A percentile compares a stretch with the other conserved stretches of the same genome.
Conservation (phyloP, 129 eudicot genomes). For the Flaveria trinervia region DNA sequence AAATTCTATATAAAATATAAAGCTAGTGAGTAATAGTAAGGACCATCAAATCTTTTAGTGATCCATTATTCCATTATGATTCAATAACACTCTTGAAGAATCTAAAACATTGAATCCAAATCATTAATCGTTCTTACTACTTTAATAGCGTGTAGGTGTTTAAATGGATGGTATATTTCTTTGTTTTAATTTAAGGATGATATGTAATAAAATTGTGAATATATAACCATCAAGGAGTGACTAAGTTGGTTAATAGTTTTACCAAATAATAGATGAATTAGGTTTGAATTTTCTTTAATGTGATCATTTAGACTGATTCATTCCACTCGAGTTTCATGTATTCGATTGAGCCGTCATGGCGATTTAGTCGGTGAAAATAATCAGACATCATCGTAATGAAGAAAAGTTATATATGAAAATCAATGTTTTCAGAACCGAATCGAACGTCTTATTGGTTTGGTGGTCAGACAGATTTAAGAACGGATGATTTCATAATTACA, state of each 20-base stretch:
- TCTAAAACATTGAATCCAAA: background rate
- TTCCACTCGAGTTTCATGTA: background rate
- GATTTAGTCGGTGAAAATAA: background rate
- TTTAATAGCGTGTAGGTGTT: no score
- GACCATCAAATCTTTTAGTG: constrained; percentile 28
- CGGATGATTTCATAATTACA: no score
- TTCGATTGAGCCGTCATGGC: background rate
- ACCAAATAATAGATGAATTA: background rate
- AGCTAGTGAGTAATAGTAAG: constrained; percentile 17
- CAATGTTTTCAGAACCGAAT: no score
- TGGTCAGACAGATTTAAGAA: no score
- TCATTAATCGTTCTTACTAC: no score
- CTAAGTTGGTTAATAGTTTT: background rate
- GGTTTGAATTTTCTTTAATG: background rate
- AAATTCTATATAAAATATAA: constrained; percentile 2
- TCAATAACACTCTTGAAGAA: constrained; percentile 25
- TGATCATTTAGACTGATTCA: background rate
- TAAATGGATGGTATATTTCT: no score
- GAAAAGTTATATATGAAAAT: background rate
- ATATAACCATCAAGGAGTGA: background rate
- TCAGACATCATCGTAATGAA: background rate
- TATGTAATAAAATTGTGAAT: no score
- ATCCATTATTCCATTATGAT: constrained; percentile 36
- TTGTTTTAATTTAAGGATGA: no score
- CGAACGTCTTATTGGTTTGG: no score